A percentile compares a stretch with the other conserved stretches of the same genome.
These are phyloP conservation scores for Posidonia australis DNA, from an alignment of 106 monocot species.

Conservation along the genomic window DNA sequence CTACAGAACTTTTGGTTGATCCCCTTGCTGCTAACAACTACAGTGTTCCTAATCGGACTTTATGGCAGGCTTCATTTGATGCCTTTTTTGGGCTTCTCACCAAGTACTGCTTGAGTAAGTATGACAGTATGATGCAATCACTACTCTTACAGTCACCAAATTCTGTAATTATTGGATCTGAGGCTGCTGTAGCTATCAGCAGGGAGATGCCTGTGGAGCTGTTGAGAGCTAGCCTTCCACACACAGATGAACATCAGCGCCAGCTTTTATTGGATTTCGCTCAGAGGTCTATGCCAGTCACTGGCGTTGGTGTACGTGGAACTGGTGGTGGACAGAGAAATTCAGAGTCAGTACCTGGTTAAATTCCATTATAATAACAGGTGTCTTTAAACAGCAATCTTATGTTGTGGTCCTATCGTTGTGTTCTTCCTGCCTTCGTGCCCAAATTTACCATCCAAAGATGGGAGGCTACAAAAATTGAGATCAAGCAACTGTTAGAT, in stretches of 20 bases:
- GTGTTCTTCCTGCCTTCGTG: not conserved
- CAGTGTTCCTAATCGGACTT: constrained; percentile 8
- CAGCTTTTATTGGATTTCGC: constrained; percentile 17
- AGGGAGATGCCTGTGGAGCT: constrained; percentile 24
- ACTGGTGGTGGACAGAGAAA: constrained; percentile 4
- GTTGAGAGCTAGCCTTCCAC: constrained; percentile 20
- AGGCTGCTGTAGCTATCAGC: constrained; percentile 9
- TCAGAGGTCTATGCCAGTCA: constrained; percentile 7
- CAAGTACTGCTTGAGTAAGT: constrained; percentile 16
- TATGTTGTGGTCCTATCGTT: not conserved
- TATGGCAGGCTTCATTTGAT: constrained; percentile 31
- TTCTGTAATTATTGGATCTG: not conserved
- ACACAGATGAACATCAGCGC: constrained; percentile 21
- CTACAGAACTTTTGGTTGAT: constrained; percentile 11
- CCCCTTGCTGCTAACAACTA: not conserved
- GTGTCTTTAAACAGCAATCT: not conserved
- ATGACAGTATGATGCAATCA: constrained; percentile 25
- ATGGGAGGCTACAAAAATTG: not conserved
- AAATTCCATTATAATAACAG: no score
- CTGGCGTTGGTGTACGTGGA: not conserved
- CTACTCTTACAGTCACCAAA: constrained; percentile 1
- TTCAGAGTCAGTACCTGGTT: constrained; percentile 3
- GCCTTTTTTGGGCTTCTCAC: constrained; percentile 23
- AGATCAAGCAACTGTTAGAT: not conserved
- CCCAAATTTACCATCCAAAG: not conserved